Evolutionary conservation across 1,284 basidiomycete genomes (phyloP).

Genomic region (Vanrija pseudolonga): DNA sequence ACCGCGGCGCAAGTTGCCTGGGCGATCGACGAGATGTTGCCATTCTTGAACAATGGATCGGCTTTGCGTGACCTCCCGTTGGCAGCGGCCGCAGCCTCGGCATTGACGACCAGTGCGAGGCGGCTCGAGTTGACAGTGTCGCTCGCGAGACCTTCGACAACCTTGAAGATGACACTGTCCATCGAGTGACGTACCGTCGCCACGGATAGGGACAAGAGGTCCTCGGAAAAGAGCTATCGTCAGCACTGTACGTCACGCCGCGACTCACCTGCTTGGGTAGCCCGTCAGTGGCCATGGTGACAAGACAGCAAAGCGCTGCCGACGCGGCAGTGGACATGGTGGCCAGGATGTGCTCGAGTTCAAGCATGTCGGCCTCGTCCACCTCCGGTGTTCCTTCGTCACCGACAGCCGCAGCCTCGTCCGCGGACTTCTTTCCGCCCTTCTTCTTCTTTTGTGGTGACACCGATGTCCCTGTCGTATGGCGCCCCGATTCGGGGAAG

Average conservation of each 20-base stretch:
- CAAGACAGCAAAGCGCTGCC: constrained; percentile 76
- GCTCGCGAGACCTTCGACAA: constrained; percentile 67
- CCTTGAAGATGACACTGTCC: constrained; percentile 75
- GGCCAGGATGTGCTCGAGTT: constrained; percentile 56
- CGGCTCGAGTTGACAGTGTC: constrained; percentile 52
- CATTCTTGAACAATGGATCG: constrained; percentile 40
- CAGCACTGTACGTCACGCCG: constrained; percentile 7
- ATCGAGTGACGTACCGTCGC: constrained; percentile 73
- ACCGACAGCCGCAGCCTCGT: constrained; percentile 18
- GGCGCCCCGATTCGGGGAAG: constrained; percentile 53
- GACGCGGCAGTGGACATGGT: constrained; percentile 65
- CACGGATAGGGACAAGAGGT: constrained; percentile 76
- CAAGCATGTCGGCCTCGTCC: constrained; percentile 55
- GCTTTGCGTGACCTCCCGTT: constrained; percentile 14
- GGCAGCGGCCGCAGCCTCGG: constrained; percentile 46
- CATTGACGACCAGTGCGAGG: constrained; percentile 57
- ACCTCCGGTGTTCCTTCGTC: constrained; percentile 7
- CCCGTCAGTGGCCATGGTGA: constrained; percentile 69
- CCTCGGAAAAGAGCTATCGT: constrained; percentile 79
- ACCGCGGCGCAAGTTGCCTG: constrained; percentile 58
- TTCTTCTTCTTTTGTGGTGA: constrained; percentile 45
- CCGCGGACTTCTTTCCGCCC: constrained; percentile 47
- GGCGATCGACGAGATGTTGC: constrained; percentile 60
- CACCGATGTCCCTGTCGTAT: constrained; percentile 11
- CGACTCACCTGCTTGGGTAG: constrained; percentile 72